phyloP scores from a whole-genome alignment of 1,139 yeast species.

The Candida sp. region DNA sequence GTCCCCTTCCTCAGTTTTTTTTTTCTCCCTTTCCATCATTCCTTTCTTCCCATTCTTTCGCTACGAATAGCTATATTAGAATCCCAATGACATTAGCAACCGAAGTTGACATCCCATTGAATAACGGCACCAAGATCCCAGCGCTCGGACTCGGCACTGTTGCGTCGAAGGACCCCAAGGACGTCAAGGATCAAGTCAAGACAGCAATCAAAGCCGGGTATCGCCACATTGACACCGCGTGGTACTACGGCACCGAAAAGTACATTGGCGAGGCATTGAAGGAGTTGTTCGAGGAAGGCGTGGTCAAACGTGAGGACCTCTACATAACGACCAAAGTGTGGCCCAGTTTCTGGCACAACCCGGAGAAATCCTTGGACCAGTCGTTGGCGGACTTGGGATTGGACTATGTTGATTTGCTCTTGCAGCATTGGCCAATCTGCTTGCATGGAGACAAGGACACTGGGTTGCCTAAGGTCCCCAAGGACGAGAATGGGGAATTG shows the following conservation, averaged over 20 bases:
- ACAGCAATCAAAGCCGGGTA: slow-evolving; percentile 47
- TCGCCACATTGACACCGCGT: slow-evolving; percentile 47
- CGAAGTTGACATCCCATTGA: slow-evolving; percentile 24
- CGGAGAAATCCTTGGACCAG: slow-evolving; percentile 39
- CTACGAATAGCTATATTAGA: neutral
- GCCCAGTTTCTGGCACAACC: slow-evolving; percentile 44
- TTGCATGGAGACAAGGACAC: slow-evolving; percentile 35
- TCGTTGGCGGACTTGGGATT: slow-evolving; percentile 45
- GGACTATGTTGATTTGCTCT: slow-evolving; percentile 60
- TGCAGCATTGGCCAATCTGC: slow-evolving; percentile 68
- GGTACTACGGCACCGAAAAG: slow-evolving; percentile 55
- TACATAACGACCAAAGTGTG: slow-evolving; percentile 68
- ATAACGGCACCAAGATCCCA: slow-evolving; percentile 38
- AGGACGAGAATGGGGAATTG: slow-evolving; percentile 43
- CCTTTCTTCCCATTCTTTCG: neutral
- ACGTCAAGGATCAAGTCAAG: slow-evolving; percentile 39
- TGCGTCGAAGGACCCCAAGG: slow-evolving; percentile 34
- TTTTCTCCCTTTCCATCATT: neutral
- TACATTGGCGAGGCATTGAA: slow-evolving; percentile 54
- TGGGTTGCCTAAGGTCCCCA: slow-evolving; percentile 40
- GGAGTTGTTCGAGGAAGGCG: slow-evolving; percentile 50
- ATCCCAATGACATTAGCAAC: slow-evolving; percentile 21
- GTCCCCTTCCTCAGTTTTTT: neutral
- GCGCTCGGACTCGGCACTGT: slow-evolving; percentile 47
- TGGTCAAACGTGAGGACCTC: slow-evolving; percentile 56